These are phyloP conservation scores for Ophiostoma perfectum DNA, from an alignment of 2,329 filamentous ascomycete species.

Conservation along the genomic window DNA sequence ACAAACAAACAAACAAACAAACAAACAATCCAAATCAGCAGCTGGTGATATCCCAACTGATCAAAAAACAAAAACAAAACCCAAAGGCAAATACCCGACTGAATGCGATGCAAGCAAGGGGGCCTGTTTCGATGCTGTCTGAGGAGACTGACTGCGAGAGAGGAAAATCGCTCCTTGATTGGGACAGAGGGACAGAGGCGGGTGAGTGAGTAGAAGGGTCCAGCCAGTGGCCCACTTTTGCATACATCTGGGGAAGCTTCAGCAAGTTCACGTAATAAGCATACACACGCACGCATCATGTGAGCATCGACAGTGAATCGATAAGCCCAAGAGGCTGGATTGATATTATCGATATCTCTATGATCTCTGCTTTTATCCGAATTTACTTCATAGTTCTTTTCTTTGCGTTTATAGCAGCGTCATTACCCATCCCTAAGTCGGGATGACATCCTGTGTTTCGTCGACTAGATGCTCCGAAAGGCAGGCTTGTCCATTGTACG, in stretches of 20 bases:
- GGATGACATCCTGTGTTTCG: too few species aligned
- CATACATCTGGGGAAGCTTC: neutral
- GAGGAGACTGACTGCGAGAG: neutral
- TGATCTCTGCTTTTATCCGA: neutral
- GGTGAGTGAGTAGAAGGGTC: neutral
- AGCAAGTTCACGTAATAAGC: neutral
- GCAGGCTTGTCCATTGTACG: too few species aligned
- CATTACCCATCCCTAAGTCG: too few species aligned
- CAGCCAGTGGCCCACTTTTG: neutral
- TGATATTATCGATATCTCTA: neutral
- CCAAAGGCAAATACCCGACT: too few species aligned
- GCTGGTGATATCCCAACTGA: too few species aligned
- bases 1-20: too few species aligned
- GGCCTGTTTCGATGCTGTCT: neutral
- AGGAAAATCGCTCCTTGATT: neutral
- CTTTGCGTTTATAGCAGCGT: too few species aligned
- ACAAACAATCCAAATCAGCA: too few species aligned
- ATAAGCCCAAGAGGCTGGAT: neutral
- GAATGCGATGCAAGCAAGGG: neutral
- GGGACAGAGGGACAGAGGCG: neutral
- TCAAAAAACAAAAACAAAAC: too few species aligned
- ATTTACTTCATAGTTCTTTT: too few species aligned
- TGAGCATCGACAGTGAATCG: too few species aligned
- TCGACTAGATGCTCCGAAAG: too few species aligned
- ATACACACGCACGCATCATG: neutral